Conservation (phyloP, 306 rosid genomes). For the Hippophae gyantsensis region DNA sequence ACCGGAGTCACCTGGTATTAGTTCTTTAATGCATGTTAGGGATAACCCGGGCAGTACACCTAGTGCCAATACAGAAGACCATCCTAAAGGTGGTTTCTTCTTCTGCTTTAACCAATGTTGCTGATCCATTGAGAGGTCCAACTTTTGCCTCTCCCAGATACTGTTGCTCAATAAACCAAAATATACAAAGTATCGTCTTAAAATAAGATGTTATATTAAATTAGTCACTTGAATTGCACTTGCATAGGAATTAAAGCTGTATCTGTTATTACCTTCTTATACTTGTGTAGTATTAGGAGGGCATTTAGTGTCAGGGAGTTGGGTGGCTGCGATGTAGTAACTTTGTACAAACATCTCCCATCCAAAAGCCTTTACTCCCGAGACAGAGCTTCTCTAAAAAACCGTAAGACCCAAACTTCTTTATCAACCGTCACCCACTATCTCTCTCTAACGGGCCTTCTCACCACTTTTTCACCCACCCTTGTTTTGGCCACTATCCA, state of each 20-base stretch:
- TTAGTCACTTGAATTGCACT: slow-evolving; percentile 5
- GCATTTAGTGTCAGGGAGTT: slow-evolving; percentile 37
- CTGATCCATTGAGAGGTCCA: slow-evolving; percentile 26
- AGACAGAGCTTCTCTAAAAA: background rate
- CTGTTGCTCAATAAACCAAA: slow-evolving; percentile 26
- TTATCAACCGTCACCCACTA: too few species aligned
- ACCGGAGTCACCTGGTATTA: slow-evolving; percentile 91
- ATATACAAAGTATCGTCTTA: slow-evolving; percentile 21
- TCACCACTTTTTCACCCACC: too few species aligned
- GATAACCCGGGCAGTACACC: slow-evolving; percentile 40
- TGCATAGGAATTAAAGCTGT: background rate
- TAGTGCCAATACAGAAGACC: slow-evolving; percentile 31
- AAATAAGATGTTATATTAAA: slow-evolving; percentile 21
- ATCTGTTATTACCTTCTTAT: slow-evolving; percentile 1
- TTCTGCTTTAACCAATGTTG: slow-evolving; percentile 67
- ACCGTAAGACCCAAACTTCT: too few species aligned
- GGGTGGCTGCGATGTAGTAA: slow-evolving; percentile 74
- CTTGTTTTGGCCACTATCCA: too few species aligned
- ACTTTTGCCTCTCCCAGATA: slow-evolving; percentile 1
- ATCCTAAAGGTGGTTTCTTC: slow-evolving; percentile 45
- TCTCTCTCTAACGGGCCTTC: too few species aligned
- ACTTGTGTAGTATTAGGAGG: background rate
- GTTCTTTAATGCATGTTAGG: slow-evolving; percentile 61
- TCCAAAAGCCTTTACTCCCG: slow-evolving; percentile 56
- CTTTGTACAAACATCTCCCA: slow-evolving; percentile 48